Evolutionary conservation across 257 asterid genomes (phyloP).

Genomic region (Henckelia pumila): DNA sequence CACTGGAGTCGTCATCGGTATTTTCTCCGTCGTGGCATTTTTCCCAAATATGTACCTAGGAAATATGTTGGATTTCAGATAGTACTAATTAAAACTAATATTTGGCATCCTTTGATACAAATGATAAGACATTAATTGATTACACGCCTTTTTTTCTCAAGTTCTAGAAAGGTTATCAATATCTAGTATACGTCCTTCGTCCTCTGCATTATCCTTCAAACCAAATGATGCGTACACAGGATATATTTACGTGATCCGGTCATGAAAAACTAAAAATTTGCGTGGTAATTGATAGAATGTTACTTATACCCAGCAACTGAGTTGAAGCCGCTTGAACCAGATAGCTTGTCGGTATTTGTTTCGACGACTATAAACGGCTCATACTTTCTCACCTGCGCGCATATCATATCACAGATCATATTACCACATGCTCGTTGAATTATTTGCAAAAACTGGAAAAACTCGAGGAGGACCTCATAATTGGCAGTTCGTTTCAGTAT

Average conservation of each 20-base stretch:
- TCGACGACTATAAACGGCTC: conserved; percentile 70
- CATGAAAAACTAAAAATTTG: background rate
- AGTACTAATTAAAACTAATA: no score
- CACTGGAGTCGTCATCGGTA: conserved; percentile 91
- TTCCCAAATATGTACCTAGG: conserved; percentile 86
- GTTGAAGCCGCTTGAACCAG: conserved; percentile 79
- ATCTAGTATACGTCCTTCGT: no score
- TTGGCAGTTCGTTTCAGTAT: conserved; percentile 65
- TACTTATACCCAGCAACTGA: conserved; percentile 85
- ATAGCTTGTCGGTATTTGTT: conserved; percentile 61
- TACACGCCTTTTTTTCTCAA: no score
- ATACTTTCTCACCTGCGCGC: conserved; percentile 71
- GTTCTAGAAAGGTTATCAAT: no score
- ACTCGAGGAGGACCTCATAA: conserved; percentile 68
- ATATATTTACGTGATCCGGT: background rate
- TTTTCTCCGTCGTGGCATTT: conserved; percentile 72
- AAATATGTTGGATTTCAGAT: background rate
- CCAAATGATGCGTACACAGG: no score
- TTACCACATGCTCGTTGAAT: background rate
- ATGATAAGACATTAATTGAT: no score
- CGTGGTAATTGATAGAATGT: background rate
- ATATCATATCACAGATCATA: conserved; percentile 9
- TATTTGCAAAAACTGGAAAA: no score
- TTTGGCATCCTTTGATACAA: no score
- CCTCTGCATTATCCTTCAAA: no score